phyloP scores from a whole-genome alignment of 495 filamentous ascomycete genomes.

The Podospora comata region DNA sequence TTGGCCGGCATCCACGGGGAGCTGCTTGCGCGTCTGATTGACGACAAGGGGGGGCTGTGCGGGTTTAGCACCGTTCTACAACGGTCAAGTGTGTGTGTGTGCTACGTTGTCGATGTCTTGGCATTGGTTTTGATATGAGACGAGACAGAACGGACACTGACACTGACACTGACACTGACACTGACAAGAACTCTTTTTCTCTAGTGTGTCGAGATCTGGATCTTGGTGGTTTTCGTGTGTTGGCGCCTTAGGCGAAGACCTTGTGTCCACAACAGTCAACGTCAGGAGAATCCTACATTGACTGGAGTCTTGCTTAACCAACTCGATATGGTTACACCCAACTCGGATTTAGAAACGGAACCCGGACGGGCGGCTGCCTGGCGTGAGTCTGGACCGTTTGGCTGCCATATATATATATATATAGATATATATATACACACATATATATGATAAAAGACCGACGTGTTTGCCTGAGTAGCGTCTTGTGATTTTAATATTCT shows the following conservation, averaged over 20 bases:
- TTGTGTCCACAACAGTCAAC: not conserved
- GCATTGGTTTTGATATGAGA: not conserved
- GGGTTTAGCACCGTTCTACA: not conserved
- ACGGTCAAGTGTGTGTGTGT: not conserved
- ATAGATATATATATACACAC: too few relatives aligned
- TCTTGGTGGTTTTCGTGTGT: not conserved
- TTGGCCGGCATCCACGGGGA: not conserved
- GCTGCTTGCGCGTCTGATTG: constrained; percentile 16
- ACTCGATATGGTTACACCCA: not conserved
- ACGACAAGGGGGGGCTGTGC: constrained; percentile 18
- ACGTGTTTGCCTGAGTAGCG: not conserved
- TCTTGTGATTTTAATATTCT: not conserved
- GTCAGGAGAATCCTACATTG: not conserved
- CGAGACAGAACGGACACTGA: not conserved
- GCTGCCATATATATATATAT: not conserved
- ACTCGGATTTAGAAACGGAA: not conserved
- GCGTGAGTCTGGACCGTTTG: not conserved
- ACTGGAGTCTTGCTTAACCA: not conserved
- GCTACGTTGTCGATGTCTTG: not conserved
- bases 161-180: too few relatives aligned
- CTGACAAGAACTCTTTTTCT: too few relatives aligned
- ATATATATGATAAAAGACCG: not conserved
- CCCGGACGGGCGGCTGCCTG: not conserved
- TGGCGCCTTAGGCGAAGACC: not conserved
- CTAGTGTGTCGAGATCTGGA: not conserved